Evolutionary conservation across 1,284 basidiomycete species (phyloP).

Genomic region (Tetrapyrgos nigripes): DNA sequence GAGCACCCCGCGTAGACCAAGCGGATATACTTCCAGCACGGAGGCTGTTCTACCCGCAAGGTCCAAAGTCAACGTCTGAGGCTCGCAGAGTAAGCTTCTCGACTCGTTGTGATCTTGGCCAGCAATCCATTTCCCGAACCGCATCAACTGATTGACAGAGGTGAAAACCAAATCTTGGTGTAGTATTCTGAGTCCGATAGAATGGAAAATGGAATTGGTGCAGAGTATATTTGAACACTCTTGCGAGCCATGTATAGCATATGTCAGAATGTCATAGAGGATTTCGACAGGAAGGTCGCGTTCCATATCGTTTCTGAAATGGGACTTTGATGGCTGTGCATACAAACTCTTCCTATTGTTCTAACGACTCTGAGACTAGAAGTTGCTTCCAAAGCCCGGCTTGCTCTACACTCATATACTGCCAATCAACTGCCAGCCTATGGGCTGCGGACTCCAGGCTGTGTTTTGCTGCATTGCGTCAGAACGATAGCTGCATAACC

Average conservation of each 20-base stretch:
- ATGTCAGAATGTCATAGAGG: constrained; percentile 17
- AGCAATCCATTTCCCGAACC: constrained; percentile 31
- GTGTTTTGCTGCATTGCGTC: too few relatives aligned
- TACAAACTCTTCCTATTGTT: too few relatives aligned
- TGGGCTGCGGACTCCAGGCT: too few relatives aligned
- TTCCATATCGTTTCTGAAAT: neutral
- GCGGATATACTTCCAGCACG: neutral
- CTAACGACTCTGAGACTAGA: too few relatives aligned
- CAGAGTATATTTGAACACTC: constrained; percentile 9
- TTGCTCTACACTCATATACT: too few relatives aligned
- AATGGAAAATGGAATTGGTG: constrained; percentile 17
- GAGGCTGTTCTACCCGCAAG: constrained; percentile 36
- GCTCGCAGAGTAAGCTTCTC: constrained; percentile 25
- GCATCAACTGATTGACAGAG: constrained; percentile 34
- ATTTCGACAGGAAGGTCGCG: constrained; percentile 31
- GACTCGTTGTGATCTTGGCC: neutral
- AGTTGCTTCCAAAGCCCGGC: too few relatives aligned
- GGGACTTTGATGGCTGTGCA: too few relatives aligned
- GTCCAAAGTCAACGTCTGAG: constrained; percentile 30
- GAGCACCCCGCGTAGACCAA: too few relatives aligned
- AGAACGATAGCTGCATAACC: too few relatives aligned
- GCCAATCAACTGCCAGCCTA: too few relatives aligned
- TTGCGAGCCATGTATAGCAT: constrained; percentile 22
- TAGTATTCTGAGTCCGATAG: constrained; percentile 12
- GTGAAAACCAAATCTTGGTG: constrained; percentile 28